phyloP scores from a whole-genome alignment of 2,329 filamentous ascomycete species.

The Penicillium paneum region DNA sequence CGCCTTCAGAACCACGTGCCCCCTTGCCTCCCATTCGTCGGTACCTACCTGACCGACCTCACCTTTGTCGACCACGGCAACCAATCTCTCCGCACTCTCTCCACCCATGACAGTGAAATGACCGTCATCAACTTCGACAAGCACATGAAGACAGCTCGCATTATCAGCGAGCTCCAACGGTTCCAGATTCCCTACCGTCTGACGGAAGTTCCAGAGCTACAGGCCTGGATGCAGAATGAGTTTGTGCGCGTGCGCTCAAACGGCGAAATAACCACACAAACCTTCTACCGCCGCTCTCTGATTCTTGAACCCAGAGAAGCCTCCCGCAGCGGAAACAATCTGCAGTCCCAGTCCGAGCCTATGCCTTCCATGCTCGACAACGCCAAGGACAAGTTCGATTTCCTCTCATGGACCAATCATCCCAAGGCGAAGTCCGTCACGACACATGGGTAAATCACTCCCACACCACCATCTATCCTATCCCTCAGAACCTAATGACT shows the following conservation, averaged over 20 bases:
- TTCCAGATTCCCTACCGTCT: conserved; percentile 94
- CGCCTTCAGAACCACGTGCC: conserved; percentile 82
- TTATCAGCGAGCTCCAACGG: conserved; percentile 90
- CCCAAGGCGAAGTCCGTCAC: conserved; percentile 42
- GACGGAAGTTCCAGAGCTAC: conserved; percentile 77
- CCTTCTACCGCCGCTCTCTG: conserved; percentile 78
- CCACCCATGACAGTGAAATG: conserved; percentile 61
- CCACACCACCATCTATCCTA: neutral
- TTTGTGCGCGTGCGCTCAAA: conserved; percentile 69
- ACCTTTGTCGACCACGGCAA: conserved; percentile 97
- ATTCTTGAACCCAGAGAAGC: conserved; percentile 66
- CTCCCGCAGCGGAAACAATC: conserved; percentile 18
- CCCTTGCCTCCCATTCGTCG: conserved; percentile 90
- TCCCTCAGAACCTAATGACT: conserved; percentile 14
- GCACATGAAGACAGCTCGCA: conserved; percentile 88
- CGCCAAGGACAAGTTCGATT: conserved; percentile 52
- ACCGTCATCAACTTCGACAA: conserved; percentile 98
- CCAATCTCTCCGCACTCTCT: conserved; percentile 74
- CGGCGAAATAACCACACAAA: conserved; percentile 61
- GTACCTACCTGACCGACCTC: conserved; percentile 92
- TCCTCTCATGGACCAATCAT: conserved; percentile 51
- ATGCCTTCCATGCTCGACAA: conserved; percentile 37
- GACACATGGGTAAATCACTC: conserved; percentile 30
- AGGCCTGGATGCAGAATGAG: conserved; percentile 86
- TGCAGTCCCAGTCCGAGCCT: conserved; percentile 27